phyloP scores from a whole-genome alignment of 306 rosid genomes.

The Citrullus mucosospermus region DNA sequence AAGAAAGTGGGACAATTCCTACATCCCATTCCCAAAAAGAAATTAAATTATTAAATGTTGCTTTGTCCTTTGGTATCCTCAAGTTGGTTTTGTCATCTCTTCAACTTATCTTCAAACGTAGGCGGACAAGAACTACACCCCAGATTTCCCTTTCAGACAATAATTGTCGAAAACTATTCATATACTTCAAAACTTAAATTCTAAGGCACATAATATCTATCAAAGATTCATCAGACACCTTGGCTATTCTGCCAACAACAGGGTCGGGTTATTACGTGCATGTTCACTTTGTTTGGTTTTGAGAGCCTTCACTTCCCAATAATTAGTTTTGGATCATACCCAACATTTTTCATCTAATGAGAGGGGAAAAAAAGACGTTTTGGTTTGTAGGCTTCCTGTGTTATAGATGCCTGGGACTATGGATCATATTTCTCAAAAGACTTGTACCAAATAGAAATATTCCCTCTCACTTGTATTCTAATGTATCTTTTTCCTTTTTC shows the following conservation, averaged over 20 bases:
- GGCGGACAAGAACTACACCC: neutral
- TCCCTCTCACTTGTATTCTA: too few relatives aligned
- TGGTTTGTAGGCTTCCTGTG: neutral
- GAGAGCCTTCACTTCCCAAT: neutral
- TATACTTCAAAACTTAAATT: neutral
- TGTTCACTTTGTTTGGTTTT: neutral
- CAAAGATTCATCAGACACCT: neutral
- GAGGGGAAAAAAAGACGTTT: neutral
- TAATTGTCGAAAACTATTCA: constrained; percentile 2
- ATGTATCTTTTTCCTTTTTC: too few relatives aligned
- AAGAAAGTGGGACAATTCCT: constrained; percentile 7
- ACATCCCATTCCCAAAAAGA: neutral
- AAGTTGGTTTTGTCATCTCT: constrained; percentile 3
- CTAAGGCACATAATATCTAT: constrained; percentile 1
- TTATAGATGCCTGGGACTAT: too few relatives aligned
- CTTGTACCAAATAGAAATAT: too few relatives aligned
- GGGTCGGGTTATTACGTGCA: constrained; percentile 1
- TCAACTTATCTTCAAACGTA: constrained; percentile 1
- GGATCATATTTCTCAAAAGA: too few relatives aligned
- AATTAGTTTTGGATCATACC: neutral
- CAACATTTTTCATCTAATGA: neutral
- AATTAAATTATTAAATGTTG: neutral
- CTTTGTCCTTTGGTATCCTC: neutral
- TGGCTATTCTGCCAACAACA: neutral
- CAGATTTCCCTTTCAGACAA: constrained; percentile 4